Evolutionary conservation across 768 basidiomycete species (phyloP).

Genomic region (Lanmaoa rubissima): DNA sequence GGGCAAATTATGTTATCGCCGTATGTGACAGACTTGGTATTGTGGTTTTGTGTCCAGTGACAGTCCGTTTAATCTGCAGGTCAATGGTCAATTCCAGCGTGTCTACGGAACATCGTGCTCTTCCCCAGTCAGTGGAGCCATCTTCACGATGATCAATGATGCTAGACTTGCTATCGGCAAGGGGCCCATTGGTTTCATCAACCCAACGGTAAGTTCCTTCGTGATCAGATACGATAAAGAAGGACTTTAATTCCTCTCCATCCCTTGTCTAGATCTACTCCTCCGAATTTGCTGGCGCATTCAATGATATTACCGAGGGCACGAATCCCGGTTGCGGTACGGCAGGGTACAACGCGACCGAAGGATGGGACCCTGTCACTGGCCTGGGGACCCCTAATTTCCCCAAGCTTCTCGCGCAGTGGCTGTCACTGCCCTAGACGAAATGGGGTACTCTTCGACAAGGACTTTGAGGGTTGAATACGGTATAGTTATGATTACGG

Average conservation of each 20-base stretch:
- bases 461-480: not conserved
- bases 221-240: not conserved
- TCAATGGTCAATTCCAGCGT: conserved; percentile 25
- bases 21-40: conserved; percentile 10
- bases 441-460: not conserved
- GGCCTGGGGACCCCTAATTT: conserved; percentile 50
- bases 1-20: conserved; percentile 30
- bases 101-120: conserved; percentile 36
- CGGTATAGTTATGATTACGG: not conserved
- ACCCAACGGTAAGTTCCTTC: not conserved
- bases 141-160: conserved; percentile 41
- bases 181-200: conserved; percentile 23
- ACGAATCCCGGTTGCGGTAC: conserved; percentile 46
- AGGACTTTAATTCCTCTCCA: not conserved
- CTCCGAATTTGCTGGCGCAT: not conserved
- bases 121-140: conserved; percentile 30
- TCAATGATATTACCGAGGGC: conserved; percentile 47
- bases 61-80: conserved; percentile 1
- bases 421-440: conserved; percentile 28
- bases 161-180: conserved; percentile 34
- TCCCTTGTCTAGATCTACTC: conserved; percentile 5
- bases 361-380: conserved; percentile 46
- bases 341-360: conserved; percentile 31
- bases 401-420: conserved; percentile 37
- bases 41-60: not conserved